Percentiles rank a stretch among this genome's conserved stretches.
phyloP scores from a whole-genome alignment of 306 rosid genomes.

The Trifolium fragiferum region DNA sequence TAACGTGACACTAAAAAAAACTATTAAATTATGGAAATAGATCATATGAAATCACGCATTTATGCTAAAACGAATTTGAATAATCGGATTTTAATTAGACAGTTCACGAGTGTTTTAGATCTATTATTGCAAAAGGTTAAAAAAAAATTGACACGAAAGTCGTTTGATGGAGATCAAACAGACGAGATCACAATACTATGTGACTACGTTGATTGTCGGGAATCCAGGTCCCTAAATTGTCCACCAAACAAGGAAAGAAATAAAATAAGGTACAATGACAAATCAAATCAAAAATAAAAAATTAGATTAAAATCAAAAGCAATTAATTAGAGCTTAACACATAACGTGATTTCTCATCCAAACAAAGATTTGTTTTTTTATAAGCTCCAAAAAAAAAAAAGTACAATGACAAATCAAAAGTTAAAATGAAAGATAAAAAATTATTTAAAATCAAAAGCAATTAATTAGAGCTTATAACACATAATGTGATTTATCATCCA shows the following conservation, averaged over 20 bases:
- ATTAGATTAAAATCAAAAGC: not conserved
- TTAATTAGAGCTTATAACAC: no score
- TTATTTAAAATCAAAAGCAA: no score
- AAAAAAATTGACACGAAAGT: not conserved
- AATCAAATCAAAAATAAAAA: not conserved
- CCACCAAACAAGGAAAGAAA: not conserved
- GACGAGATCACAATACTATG: not conserved
- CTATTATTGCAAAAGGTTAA: not conserved
- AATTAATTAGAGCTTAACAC: constrained; percentile 2
- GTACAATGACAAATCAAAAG: no score
- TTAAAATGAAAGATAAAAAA: no score
- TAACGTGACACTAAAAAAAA: no score
- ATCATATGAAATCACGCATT: not conserved
- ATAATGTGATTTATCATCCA: no score
- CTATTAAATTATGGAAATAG: no score
- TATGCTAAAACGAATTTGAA: not conserved
- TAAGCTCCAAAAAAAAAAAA: no score
- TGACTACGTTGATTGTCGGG: not conserved
- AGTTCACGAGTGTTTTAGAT: not conserved
- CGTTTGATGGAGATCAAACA: not conserved
- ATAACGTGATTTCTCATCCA: not conserved
- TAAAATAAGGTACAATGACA: not conserved
- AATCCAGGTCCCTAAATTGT: not conserved
- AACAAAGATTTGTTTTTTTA: no score
- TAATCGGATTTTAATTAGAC: not conserved